Evolutionary conservation across 257 asterid genomes (phyloP), one percentile per base, ranked within the genome.

Genomic region (Thymus mandschuricus): DNA sequence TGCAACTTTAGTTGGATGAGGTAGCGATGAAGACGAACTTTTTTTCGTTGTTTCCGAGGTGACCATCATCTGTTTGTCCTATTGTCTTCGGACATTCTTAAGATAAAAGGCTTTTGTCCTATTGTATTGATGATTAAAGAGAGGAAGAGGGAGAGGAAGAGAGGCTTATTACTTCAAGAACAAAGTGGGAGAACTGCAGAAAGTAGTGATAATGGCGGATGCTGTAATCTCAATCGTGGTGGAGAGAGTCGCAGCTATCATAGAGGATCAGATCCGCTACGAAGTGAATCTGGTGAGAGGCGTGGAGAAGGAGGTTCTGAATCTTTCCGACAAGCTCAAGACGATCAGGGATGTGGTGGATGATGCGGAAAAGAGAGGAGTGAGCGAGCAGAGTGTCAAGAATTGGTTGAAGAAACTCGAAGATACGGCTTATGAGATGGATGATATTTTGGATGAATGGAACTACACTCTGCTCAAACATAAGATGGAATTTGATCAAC

Each of bases 281-380:
- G 73, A 80, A 38, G 41, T 70, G 4, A 62, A 60, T 61, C 38
- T 71, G 78, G 74, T 60, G 66, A 15, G 50, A 52, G 60, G 76
- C 13, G 73, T 50, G 5, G 8, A 71, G 30, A 7, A 58, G 15
- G 64, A 35, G 63, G 1, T 74, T 31, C 48, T 0, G 1, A 9
- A 5, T 3, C 54, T 68, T 10, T 28, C 41, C 8, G 3, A 21
- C 4, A 33, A 35, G 40, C 62, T 67, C 3, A 4, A 2, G 11
- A 51, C 12, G 0, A 38, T 54, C 43, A 38, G 8, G 27, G 9
- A 7, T 21, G 45, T 45, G 11, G n/a, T 70, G 45, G 72, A 54
- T 5, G 80, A 70, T 21, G 76, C 76, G 7, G 70, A 67, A 6
- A 70, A 4, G 28, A 55, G 21, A 63, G 35, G 64, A 15, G 8